Evolutionary conservation across 2,329 filamentous ascomycete species (phyloP), one percentile per base, ranked within the genome.

Genomic region (Taxawa tesnikishii): DNA sequence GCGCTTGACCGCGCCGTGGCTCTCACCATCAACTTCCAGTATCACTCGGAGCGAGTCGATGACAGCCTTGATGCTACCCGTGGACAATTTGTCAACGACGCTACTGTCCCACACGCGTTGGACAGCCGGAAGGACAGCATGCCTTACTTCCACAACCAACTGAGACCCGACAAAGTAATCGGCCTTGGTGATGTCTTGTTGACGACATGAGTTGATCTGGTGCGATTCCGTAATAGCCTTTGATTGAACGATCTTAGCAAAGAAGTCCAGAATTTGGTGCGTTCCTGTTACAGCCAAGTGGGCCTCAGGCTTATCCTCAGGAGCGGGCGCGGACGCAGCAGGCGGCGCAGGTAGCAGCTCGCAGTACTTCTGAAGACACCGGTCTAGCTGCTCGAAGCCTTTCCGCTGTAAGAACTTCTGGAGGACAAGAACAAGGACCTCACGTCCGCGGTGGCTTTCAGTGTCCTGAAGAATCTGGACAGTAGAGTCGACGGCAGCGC

Each of bases 221-320:
- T 68, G 61, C 2, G 87, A 79, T 21, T 96, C 87, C n/a, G 68
- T 68, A 32, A 96, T 73, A 41, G 78, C 73, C 55, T 90, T 93
- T 7, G 77, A 73, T 38, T 78, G 80, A 32, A 79, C 76, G 17
- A 94, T 66, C 38, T 83, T 68, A 3, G 73, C 63, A 51, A 90
- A 94, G 33, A 96, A 70, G 17, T 80, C 76, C 16, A 98, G 66
- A 18, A 96, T 84, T 44, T 87, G 83, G 52, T 83, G 85, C 4
- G 32, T 24, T 12, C 35, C 38, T n/a, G 36, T 16, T 59, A 49
- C 40, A 58, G 34, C 35, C 5, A 36, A 19, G 19, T 8, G 8
- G 8, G 19, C 19, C n/a, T 23, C 19, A 14, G 33, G 28, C 10
- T 29, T 29, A 23, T 33, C 31, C 18, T 32, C 62, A n/a, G n/a